Percentiles rank a stretch among this genome's conserved stretches.
These are phyloP conservation scores for Malus hybrid DNA, from an alignment of 331 rosid species.

Conservation along the genomic window DNA sequence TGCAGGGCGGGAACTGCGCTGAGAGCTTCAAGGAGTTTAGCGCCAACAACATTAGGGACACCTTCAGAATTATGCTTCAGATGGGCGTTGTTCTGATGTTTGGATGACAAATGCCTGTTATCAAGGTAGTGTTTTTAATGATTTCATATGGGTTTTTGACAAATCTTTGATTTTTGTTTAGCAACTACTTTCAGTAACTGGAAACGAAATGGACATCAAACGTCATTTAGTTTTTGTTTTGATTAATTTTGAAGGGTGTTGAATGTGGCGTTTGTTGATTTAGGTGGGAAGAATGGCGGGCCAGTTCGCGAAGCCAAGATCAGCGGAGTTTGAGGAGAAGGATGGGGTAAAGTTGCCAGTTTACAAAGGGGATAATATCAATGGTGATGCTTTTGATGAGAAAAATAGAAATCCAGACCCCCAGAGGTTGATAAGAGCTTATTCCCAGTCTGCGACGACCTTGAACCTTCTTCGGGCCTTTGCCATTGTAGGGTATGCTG, in stretches of 20 bases:
- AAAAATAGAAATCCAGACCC: slow-evolving; percentile 65
- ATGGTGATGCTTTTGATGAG: slow-evolving; percentile 50
- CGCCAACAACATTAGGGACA: slow-evolving; percentile 57
- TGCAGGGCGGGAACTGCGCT: slow-evolving; percentile 70
- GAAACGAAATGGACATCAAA: too few species aligned
- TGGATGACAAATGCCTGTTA: slow-evolving; percentile 60
- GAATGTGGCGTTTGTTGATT: slow-evolving; percentile 3
- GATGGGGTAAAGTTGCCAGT: slow-evolving; percentile 55
- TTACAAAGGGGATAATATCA: slow-evolving; percentile 65
- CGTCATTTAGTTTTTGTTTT: not conserved
- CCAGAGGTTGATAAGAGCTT: slow-evolving; percentile 64
- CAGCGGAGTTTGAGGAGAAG: slow-evolving; percentile 38
- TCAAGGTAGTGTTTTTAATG: slow-evolving; percentile 19
- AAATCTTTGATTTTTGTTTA: not conserved
- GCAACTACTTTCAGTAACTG: too few species aligned
- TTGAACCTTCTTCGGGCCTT: slow-evolving; percentile 62
- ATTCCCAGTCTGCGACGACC: slow-evolving; percentile 67
- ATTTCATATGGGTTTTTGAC: not conserved
- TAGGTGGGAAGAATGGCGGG: slow-evolving; percentile 84
- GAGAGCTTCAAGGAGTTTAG: slow-evolving; percentile 80
- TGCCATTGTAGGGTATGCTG: slow-evolving; percentile 70
- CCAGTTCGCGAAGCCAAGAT: slow-evolving; percentile 69
- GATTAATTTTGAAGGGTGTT: not conserved
- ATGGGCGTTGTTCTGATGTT: slow-evolving; percentile 74
- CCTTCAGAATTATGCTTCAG: slow-evolving; percentile 60